Conservation (phyloP, 2,329 filamentous ascomycete species). For the Pestalotiopsis fici region DNA sequence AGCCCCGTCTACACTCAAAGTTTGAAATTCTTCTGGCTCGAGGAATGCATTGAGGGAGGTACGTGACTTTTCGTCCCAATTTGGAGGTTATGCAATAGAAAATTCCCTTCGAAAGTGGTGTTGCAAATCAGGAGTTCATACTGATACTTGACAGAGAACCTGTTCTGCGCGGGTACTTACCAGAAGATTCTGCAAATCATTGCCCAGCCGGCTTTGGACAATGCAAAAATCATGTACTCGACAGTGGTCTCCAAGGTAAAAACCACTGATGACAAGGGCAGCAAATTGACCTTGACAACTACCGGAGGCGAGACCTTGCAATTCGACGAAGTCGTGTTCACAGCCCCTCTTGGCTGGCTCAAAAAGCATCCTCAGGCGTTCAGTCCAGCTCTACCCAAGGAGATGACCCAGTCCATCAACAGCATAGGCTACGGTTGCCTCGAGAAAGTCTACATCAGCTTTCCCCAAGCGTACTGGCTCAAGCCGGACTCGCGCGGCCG, state of each 20-base stretch:
- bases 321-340: constrained; percentile 71
- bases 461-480: constrained; percentile 76
- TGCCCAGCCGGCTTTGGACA: constrained; percentile 55
- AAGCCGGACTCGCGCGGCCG: constrained; percentile 37
- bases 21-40: constrained; percentile 76
- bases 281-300: constrained; percentile 45
- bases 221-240: constrained; percentile 54
- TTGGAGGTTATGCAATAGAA: not conserved
- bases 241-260: constrained; percentile 48
- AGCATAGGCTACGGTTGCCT: constrained; percentile 69
- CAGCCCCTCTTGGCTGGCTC: constrained; percentile 69
- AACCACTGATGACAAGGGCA: constrained; percentile 27
- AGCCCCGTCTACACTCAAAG: constrained; percentile 65
- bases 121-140: not conserved
- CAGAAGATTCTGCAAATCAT: constrained; percentile 59
- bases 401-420: constrained; percentile 61
- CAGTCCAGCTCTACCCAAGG: constrained; percentile 57
- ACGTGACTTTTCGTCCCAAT: constrained; percentile 31
- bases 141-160: constrained; percentile 46
- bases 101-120: not conserved
- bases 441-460: constrained; percentile 73
- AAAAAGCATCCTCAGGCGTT: constrained; percentile 61
- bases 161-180: constrained; percentile 63
- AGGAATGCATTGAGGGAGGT: constrained; percentile 76
- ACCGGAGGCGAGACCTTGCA: constrained; percentile 43